A percentile compares a stretch with the other conserved stretches of the same genome.
Evolutionary conservation across 2,329 filamentous ascomycete genomes (phyloP).

Genomic region (Calonectria pteridis): DNA sequence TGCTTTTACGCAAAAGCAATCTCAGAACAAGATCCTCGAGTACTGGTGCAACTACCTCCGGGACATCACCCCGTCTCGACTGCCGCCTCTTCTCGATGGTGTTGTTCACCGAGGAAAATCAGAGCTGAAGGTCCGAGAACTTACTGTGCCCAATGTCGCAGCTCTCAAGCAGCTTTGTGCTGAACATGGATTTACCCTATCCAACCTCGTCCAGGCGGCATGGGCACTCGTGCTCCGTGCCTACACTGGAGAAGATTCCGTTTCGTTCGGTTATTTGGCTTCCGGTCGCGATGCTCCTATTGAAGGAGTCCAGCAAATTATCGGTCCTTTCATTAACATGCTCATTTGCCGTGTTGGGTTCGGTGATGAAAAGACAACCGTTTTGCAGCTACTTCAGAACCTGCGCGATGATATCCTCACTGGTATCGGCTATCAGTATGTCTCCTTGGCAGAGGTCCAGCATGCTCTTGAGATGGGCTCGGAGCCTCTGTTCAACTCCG

Average conservation of each 20-base stretch:
- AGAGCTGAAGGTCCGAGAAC: not conserved
- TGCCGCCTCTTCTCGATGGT: not conserved
- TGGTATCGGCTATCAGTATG: conserved; percentile 1
- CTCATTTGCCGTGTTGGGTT: not conserved
- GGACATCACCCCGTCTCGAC: not conserved
- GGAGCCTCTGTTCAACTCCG: not conserved
- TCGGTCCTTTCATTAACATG: conserved; percentile 1
- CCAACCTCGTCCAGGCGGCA: not conserved
- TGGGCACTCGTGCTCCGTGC: conserved; percentile 1
- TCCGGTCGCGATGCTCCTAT: not conserved
- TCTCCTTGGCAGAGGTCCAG: not conserved
- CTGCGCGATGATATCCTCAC: not conserved
- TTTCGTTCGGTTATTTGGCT: not conserved
- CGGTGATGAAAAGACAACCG: not conserved
- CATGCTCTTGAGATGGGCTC: not conserved
- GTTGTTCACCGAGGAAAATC: not conserved
- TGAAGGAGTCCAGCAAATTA: not conserved
- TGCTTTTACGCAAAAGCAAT: not conserved
- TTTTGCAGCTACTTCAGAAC: not conserved
- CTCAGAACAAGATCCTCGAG: not conserved
- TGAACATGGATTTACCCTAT: not conserved
- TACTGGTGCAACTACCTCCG: conserved; percentile 9
- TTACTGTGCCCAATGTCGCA: not conserved
- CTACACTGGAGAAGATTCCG: not conserved
- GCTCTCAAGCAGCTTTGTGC: not conserved